phyloP scores from a whole-genome alignment of 768 basidiomycete genomes.

The Kwoniella dejecticola region DNA sequence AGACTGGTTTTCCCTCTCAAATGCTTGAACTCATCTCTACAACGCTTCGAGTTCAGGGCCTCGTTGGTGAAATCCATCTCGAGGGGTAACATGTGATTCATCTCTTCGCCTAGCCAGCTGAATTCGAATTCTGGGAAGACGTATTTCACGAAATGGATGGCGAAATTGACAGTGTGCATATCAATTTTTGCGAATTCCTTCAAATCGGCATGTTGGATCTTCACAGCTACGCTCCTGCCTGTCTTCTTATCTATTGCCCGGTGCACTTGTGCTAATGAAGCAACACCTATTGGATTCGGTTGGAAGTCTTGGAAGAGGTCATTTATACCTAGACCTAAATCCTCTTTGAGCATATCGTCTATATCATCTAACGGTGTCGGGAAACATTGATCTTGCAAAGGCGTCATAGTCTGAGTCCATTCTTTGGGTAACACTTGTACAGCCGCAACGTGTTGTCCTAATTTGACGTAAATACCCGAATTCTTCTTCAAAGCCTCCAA shows the following conservation, averaged over 20 bases:
- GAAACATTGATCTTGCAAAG: conserved; percentile 85
- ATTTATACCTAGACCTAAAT: conserved; percentile 67
- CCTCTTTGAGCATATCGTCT: conserved; percentile 71
- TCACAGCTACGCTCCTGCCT: conserved; percentile 76
- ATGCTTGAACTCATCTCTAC: conserved; percentile 68
- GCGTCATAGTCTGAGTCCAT: conserved; percentile 61
- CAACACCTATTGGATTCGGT: conserved; percentile 85
- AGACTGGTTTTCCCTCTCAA: conserved; percentile 68
- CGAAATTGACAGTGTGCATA: conserved; percentile 57
- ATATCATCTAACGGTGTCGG: conserved; percentile 80
- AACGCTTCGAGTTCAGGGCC: conserved; percentile 77
- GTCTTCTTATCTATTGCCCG: conserved; percentile 71
- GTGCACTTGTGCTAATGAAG: conserved; percentile 93
- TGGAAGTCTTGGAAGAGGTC: conserved; percentile 86
- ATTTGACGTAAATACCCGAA: conserved; percentile 61
- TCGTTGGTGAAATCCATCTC: conserved; percentile 96
- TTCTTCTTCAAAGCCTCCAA: conserved; percentile 82
- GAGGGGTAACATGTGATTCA: conserved; percentile 71
- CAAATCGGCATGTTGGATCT: conserved; percentile 82
- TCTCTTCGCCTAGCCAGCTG: conserved; percentile 89
- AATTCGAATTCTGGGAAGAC: conserved; percentile 97
- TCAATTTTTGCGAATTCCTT: conserved; percentile 90
- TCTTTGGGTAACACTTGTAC: conserved; percentile 64
- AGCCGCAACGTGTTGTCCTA: conserved; percentile 82
- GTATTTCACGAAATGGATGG: conserved; percentile 78